A percentile compares a stretch with the other conserved stretches of the same genome.
Conservation (phyloP, 2,329 filamentous ascomycete species). For the Aureobasidium sp. region DNA sequence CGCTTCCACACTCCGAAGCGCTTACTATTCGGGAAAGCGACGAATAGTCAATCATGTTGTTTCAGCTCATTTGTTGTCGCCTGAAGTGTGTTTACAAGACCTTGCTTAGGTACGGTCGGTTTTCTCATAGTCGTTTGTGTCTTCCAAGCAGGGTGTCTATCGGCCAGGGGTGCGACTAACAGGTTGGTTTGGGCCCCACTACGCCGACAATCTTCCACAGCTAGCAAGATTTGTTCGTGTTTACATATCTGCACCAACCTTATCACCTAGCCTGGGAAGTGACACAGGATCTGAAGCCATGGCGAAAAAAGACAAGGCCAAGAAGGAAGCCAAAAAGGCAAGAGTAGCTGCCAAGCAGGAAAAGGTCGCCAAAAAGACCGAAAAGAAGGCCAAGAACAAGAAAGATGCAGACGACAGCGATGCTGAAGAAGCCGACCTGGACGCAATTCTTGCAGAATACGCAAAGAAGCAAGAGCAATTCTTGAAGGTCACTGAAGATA, state of each 20-base stretch:
- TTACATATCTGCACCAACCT: neutral
- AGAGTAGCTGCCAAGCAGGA: conserved; percentile 44
- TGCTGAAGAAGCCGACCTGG: conserved; percentile 85
- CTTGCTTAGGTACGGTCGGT: too few relatives aligned
- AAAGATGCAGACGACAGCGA: conserved; percentile 69
- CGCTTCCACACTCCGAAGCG: neutral
- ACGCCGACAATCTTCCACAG: conserved; percentile 4
- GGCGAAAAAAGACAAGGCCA: conserved; percentile 46
- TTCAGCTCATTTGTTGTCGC: too few relatives aligned
- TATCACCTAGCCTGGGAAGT: neutral
- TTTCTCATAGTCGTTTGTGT: too few relatives aligned
- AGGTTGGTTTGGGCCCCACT: neutral
- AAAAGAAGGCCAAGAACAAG: conserved; percentile 81
- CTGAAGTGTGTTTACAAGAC: too few relatives aligned
- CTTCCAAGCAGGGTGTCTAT: neutral
- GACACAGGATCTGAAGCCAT: neutral
- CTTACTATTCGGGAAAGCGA: too few relatives aligned
- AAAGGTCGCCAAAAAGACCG: conserved; percentile 64
- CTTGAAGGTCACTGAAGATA: conserved; percentile 81
- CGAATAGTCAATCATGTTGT: too few relatives aligned
- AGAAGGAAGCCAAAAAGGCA: conserved; percentile 42
- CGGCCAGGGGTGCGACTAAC: neutral
- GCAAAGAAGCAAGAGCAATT: conserved; percentile 87
- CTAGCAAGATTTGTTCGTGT: conserved; percentile 10
- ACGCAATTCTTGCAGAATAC: conserved; percentile 88